phyloP scores from a whole-genome alignment of 495 filamentous ascomycete species.

The Neurospora pannonica region DNA sequence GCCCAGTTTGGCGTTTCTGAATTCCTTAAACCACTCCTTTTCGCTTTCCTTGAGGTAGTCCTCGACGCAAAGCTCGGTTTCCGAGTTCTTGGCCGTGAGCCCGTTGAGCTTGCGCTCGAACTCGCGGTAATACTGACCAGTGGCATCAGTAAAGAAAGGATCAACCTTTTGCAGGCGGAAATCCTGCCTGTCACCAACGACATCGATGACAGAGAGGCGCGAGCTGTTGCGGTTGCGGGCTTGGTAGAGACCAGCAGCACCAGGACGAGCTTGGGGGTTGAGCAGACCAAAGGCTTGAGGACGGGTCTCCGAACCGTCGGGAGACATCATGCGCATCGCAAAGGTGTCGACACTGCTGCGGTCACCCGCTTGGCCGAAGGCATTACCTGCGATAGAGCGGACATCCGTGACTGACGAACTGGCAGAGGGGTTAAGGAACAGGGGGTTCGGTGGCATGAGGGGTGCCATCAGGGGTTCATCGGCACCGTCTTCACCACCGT shows the following conservation, averaged over 20 bases:
- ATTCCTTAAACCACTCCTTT: constrained; percentile 53
- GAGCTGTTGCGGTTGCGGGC: constrained; percentile 13
- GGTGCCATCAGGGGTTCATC: constrained; percentile 12
- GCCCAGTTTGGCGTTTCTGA: constrained; percentile 41
- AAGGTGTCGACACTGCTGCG: constrained; percentile 17
- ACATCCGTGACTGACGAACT: constrained; percentile 14
- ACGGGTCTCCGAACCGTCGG: constrained; percentile 11
- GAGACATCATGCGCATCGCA: constrained; percentile 21
- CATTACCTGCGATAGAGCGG: constrained; percentile 8
- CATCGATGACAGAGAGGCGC: constrained; percentile 12
- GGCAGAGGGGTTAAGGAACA: constrained; percentile 14
- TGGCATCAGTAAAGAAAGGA: constrained; percentile 55
- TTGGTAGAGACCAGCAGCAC: constrained; percentile 11
- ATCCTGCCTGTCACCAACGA: constrained; percentile 15
- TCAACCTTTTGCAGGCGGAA: constrained; percentile 51
- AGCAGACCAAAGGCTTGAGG: constrained; percentile 9
- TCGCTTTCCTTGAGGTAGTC: constrained; percentile 52
- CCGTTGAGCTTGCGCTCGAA: constrained; percentile 45
- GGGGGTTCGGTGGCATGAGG: constrained; percentile 13
- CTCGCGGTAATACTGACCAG: constrained; percentile 44
- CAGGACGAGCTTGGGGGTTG: constrained; percentile 12
- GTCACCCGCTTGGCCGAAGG: constrained; percentile 5
- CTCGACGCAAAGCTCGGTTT: constrained; percentile 51
- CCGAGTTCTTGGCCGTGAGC: constrained; percentile 47
- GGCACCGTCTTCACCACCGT: constrained; percentile 1